These are phyloP conservation scores for Aspergillus jensenii DNA, from an alignment of 2,329 filamentous ascomycete species.

Conservation along the genomic window DNA sequence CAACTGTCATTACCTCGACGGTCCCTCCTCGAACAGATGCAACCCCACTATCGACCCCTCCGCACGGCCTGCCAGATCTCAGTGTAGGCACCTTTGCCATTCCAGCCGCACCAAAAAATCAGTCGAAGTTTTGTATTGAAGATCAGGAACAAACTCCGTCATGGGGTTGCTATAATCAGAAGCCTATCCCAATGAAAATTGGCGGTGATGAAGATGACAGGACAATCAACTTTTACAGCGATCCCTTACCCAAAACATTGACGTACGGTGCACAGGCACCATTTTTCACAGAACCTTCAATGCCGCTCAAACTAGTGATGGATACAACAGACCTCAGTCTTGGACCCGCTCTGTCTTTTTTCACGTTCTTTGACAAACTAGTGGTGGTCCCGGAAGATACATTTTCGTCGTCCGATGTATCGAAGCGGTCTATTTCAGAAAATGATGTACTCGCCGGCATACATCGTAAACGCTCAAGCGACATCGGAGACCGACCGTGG, in stretches of 20 bases:
- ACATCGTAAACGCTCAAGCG: constrained; percentile 42
- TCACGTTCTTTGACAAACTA: constrained; percentile 62
- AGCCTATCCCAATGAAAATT: constrained; percentile 35
- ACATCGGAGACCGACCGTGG: constrained; percentile 64
- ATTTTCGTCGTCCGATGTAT: constrained; percentile 28
- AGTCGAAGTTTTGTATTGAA: constrained; percentile 51
- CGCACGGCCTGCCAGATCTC: constrained; percentile 44
- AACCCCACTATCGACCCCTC: constrained; percentile 48
- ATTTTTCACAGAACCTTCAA: constrained; percentile 41
- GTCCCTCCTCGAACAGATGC: constrained; percentile 52
- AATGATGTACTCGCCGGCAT: constrained; percentile 24
- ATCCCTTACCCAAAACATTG: constrained; percentile 42
- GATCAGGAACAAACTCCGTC: constrained; percentile 46
- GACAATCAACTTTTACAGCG: constrained; percentile 40
- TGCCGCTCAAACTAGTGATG: constrained; percentile 54
- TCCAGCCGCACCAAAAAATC: constrained; percentile 48
- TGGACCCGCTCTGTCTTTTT: constrained; percentile 66
- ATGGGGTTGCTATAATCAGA: constrained; percentile 50
- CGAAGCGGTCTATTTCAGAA: constrained; percentile 30
- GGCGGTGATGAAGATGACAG: constrained; percentile 24
- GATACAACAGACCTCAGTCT: constrained; percentile 57
- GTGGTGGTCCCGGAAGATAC: constrained; percentile 52
- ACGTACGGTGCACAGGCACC: constrained; percentile 65
- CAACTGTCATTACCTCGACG: constrained; percentile 47
- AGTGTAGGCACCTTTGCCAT: constrained; percentile 53